A percentile compares a stretch with the other conserved stretches of the same genome.
phyloP scores from a whole-genome alignment of 768 basidiomycete genomes.

The Boletus sensibilis region DNA sequence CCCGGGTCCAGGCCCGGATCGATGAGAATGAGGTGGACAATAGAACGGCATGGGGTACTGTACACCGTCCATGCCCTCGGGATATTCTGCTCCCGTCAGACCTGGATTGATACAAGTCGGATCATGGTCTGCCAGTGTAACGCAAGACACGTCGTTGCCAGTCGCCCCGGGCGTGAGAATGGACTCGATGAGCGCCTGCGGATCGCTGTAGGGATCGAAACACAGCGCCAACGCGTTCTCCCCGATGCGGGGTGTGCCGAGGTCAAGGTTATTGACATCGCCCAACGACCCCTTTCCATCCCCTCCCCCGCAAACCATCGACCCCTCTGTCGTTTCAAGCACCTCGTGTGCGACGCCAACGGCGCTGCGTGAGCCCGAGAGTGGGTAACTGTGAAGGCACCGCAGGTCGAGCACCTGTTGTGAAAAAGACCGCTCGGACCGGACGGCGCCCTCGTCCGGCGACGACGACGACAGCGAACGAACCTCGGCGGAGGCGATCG shows the following conservation, averaged over 20 bases:
- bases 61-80: background rate
- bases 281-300: background rate
- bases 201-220: conserved; percentile 42
- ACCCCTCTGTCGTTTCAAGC: background rate
- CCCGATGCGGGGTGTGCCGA: background rate
- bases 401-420: background rate
- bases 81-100: background rate
- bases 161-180: background rate
- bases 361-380: background rate
- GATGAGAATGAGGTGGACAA: background rate
- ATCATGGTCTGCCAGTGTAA: background rate
- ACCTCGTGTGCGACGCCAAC: background rate
- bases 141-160: background rate
- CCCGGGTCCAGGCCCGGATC: background rate
- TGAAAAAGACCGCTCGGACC: background rate
- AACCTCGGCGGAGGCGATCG: background rate
- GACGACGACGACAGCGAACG: background rate
- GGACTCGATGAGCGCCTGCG: conserved; percentile 37
- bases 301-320: background rate
- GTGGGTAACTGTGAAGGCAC: background rate
- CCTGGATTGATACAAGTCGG: background rate
- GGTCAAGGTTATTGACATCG: background rate
- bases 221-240: background rate
- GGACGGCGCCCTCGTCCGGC: background rate
- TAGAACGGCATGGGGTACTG: background rate